Evolutionary conservation across 352 stramenopile species (phyloP).

Genomic region (Phytophthora ramorum): DNA sequence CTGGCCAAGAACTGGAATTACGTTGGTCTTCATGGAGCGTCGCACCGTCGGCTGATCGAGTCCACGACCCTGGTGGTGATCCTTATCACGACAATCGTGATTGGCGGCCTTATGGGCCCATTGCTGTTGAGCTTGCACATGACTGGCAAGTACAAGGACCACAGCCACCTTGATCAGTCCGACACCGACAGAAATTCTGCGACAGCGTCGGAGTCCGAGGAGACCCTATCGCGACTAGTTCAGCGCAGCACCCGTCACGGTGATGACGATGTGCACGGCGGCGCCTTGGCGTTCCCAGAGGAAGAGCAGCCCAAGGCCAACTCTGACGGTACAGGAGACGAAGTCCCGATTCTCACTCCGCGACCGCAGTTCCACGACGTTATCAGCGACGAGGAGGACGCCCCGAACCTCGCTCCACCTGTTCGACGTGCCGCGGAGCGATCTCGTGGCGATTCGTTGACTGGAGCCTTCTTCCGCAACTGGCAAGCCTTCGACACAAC

Average conservation of each 20-base stretch:
- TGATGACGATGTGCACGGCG: conserved; percentile 37
- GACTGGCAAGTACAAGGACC: conserved; percentile 47
- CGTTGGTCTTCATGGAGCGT: conserved; percentile 66
- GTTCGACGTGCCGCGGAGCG: conserved; percentile 24
- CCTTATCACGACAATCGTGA: conserved; percentile 86
- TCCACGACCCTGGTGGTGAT: conserved; percentile 90
- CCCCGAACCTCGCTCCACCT: conserved; percentile 24
- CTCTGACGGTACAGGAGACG: conserved; percentile 34
- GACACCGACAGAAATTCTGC: conserved; percentile 52
- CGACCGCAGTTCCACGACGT: conserved; percentile 76
- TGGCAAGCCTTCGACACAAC: conserved; percentile 83
- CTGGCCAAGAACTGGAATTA: conserved; percentile 90
- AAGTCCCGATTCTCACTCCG: conserved; percentile 61
- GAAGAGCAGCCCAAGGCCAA: conserved; percentile 36
- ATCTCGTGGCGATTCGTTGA: conserved; percentile 55
- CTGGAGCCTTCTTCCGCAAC: conserved; percentile 70
- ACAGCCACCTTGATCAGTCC: conserved; percentile 40
- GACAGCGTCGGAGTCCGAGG: conserved; percentile 40
- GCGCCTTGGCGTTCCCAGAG: conserved; percentile 37
- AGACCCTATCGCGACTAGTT: conserved; percentile 29
- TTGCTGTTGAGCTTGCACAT: conserved; percentile 62
- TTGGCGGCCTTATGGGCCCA: conserved; percentile 79
- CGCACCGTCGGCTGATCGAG: conserved; percentile 83
- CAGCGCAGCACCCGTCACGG: conserved; percentile 64
- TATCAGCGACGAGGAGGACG: conserved; percentile 57